Base-by-base conservation (phyloP, 352 stramenopile species). In the Thraustotheca clavata region DNA sequence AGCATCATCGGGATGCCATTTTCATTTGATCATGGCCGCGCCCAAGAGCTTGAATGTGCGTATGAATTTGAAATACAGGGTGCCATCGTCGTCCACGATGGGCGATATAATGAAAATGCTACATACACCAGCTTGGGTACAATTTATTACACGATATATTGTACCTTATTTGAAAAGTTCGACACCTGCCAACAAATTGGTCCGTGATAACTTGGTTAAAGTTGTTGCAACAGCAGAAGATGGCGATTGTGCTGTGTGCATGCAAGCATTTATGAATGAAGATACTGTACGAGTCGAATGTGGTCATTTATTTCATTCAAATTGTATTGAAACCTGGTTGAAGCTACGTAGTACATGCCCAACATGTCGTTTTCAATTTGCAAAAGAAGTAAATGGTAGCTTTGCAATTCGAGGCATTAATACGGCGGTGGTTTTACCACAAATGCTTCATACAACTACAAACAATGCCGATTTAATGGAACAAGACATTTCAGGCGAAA, bases 261-360 rank as follows among this genome's bases (percentile, higher is more conserved):
- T 98, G 33, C 89, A 77, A 50, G 88, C 96, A 41, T 89, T 92
- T 26, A 59, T 55, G 11, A 72, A 95, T 18, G 43, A 11, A 9
- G 68, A 70, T 32, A 75, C 92, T 18, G 83, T 94, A 35, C 69
- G 77, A 43, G 74, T 98, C 34, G 88, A 91, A 14, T 98, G 94
- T 69, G 77, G 81, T 43, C 95, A 98, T 76, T 68, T 87, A 39
- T 98, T 98, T 73, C 94, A 98, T 71, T 69, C 88, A 27, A 73
- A 80, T 39, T 98, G 95, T 76, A 89, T 98, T 66, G 69, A 86
- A 38, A 89, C 82, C 36, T 98, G 95, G 94, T 88, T 97, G 38
- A 77, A 89, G 61, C 89, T 94, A 57, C 88, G 96, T 63, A 84
- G 77, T 48, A 95, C 88, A 52, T 98, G 95, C 71, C 94, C 93